Base-by-base conservation (phyloP, 202 grass and related monocot genomes). In the Eragrostis tef region DNA sequence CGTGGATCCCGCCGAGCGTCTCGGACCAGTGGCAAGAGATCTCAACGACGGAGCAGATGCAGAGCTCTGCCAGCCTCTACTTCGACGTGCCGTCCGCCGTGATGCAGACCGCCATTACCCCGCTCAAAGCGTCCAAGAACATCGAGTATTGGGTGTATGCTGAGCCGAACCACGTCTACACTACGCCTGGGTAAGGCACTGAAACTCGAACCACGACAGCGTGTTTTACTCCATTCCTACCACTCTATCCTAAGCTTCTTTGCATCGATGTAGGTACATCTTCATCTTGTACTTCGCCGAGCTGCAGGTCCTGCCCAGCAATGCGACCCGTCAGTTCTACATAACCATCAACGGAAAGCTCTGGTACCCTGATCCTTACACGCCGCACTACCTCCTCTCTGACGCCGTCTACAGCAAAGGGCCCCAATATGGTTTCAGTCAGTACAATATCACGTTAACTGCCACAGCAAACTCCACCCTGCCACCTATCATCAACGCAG, bases 401-500 rank as follows among this genome's bases (percentile, higher is more conserved):
- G 26, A 74, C 8, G 6, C 43, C 11, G 0, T 60, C 6, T 89
- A 61, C 41, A 68, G 36, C 66, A 61, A 0, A 0, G 1, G 1
- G 1, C 69, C 73, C 1, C 0, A 2, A 16, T 3, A 0, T 2
- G 21, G 8, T 0, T 31, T 25, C 26, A 3, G 1, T 1, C 19
- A 9, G 1, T 94, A 91, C 24, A 79, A 74, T 3, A 12, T 89
- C 46, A 22, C 84, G 15, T 16, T 94, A 19, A 75, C 49, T 27
- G 79, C 84, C 62, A 78, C 69, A 0, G 31, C 9, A 9, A 75
- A 87, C 61, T 91, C 89, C 7, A 77, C 73, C 1, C 41, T 90
- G 59, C 86, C 79, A n/a, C 89, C 89, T 0, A 70, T 90, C 39
- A 57, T 94, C 64, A 94, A 91, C 43, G 92, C 87, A 14, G 0